Conservation (phyloP, 345 rosid genomes). For the Gossypium longicalyx region DNA sequence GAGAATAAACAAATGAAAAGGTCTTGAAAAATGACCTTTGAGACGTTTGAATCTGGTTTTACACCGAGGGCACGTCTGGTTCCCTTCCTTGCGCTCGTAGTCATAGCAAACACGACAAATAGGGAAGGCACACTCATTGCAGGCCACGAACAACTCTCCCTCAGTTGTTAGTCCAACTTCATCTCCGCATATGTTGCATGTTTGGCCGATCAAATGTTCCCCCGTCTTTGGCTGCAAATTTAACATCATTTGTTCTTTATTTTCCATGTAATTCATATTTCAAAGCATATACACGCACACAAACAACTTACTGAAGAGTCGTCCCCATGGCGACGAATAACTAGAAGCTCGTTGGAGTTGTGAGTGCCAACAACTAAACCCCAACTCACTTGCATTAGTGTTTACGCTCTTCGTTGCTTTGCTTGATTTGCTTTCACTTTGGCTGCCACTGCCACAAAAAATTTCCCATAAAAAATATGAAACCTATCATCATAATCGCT, state of each 20-base stretch:
- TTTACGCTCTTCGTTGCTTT: background rate
- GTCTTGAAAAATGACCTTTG: conserved; percentile 26
- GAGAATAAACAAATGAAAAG: background rate
- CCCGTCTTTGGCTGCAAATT: conserved; percentile 26
- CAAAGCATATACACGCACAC: background rate
- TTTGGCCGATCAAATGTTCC: conserved; percentile 28
- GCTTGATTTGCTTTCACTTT: background rate
- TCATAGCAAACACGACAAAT: conserved; percentile 56
- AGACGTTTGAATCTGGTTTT: conserved; percentile 58
- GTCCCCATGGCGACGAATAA: conserved; percentile 30
- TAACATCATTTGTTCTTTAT: background rate
- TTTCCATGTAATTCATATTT: background rate
- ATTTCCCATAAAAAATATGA: background rate
- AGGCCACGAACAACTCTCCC: conserved; percentile 48
- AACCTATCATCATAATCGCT: background rate
- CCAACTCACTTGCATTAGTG: conserved; percentile 32
- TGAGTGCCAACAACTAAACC: conserved; percentile 56
- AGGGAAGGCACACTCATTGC: conserved; percentile 64
- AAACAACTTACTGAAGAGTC: conserved; percentile 27
- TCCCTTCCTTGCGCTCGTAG: conserved; percentile 55
- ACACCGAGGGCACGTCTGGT: conserved; percentile 54
- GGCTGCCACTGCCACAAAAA: background rate
- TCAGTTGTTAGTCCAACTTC: conserved; percentile 36
- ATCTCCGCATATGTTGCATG: conserved; percentile 50
- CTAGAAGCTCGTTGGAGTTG: conserved; percentile 41